A percentile compares a stretch with the other conserved stretches of the same genome.
Evolutionary conservation across 129 eudicot genomes (phyloP).

Genomic region (Daucus carota): DNA sequence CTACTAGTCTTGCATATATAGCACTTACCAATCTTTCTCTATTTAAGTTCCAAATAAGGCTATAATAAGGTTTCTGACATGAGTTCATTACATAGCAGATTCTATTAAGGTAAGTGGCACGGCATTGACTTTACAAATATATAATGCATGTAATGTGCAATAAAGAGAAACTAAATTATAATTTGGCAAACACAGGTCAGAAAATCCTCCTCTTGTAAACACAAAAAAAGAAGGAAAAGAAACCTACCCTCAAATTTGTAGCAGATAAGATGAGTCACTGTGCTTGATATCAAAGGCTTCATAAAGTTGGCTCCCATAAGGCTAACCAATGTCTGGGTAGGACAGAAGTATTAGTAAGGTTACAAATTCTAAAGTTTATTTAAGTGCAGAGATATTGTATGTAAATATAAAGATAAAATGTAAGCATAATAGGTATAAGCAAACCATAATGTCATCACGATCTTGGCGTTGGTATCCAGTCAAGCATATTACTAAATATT

Average conservation of each 20-base stretch:
- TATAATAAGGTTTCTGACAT: background rate
- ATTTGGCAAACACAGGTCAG: background rate
- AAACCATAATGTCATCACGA: conserved; percentile 90
- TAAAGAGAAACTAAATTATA: background rate
- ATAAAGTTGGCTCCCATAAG: conserved; percentile 83
- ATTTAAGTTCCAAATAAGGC: background rate
- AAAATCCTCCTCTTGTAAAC: background rate
- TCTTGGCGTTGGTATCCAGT: conserved; percentile 81
- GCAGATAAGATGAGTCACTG: conserved; percentile 95
- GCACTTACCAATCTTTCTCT: background rate
- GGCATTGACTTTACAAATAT: background rate
- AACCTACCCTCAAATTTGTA: conserved; percentile 83
- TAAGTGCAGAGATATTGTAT: background rate
- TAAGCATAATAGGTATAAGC: background rate
- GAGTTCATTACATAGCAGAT: background rate
- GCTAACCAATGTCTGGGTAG: conserved; percentile 63
- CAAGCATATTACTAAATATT: conserved; percentile 61
- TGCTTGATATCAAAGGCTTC: conserved; percentile 70
- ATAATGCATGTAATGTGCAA: background rate
- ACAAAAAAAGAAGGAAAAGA: background rate
- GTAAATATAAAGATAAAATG: background rate
- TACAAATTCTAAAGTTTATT: background rate
- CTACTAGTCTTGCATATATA: too few relatives aligned
- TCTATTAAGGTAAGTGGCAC: background rate
- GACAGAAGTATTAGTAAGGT: conserved; percentile 15